Percentiles rank a stretch among this genome's conserved stretches.
These are phyloP conservation scores for Malus fusca DNA, from an alignment of 306 rosid species.

Conservation along the genomic window DNA sequence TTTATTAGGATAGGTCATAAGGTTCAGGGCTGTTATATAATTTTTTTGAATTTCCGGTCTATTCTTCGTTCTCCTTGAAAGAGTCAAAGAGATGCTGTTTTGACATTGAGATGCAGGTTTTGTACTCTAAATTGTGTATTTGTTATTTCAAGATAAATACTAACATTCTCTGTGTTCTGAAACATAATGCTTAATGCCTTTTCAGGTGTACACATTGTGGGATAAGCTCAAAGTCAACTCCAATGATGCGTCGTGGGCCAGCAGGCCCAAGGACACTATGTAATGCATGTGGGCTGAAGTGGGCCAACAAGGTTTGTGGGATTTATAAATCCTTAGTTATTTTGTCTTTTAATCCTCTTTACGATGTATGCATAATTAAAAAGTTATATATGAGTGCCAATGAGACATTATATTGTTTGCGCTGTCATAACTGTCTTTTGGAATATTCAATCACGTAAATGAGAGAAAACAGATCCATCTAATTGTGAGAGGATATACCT, in stretches of 20 bases:
- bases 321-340: neutral
- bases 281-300: conserved; percentile 52
- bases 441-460: neutral
- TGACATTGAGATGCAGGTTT: neutral
- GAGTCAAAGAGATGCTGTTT: neutral
- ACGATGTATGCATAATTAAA: neutral
- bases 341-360: neutral
- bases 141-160: neutral
- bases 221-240: conserved; percentile 44
- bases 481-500: neutral
- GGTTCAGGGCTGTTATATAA: neutral
- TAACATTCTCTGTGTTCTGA: neutral
- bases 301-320: conserved; percentile 49
- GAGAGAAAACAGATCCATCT: neutral
- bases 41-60: conserved; percentile 1
- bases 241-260: conserved; percentile 62
- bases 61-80: neutral
- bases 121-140: neutral
- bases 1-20: neutral
- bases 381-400: neutral
- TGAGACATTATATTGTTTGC: neutral
- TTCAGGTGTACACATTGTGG: conserved; percentile 50
- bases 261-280: conserved; percentile 47
- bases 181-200: neutral
- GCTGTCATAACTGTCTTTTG: neutral